Base-by-base conservation (phyloP, 768 basidiomycete genomes). In the Serendipita sp. region DNA sequence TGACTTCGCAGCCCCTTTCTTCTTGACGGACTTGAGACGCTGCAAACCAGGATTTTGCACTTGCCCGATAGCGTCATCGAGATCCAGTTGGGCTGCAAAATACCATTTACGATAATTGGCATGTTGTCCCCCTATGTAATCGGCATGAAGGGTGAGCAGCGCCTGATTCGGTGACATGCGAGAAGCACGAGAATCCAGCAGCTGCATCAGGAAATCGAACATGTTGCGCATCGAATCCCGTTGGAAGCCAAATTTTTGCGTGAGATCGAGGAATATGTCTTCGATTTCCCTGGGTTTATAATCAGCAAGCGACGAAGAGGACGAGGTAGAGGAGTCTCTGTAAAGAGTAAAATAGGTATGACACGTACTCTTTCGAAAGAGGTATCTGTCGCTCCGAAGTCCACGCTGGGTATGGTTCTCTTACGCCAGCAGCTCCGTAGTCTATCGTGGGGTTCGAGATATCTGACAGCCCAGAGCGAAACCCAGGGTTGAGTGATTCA, bases 81-180 rank as follows among this genome's bases (percentile, higher is more conserved):
- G 86, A 73, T 98, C 95, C 66, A 99, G 84, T 74, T 99, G 96
- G 18, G 95, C 93, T 33, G 95, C 96, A 74, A 98, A 99, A 77
- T 99, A 99, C 96, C 96, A 98, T 76, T 97, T 97, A 66, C 96
- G 89, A 76, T 98, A 98, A 77, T 98, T 98, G 60, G 96, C 91
- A 70, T 97, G 87, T 73, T 95, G 89, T 2, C 96, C 96, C 23
- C 96, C 96, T 69, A 99, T 97, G 74, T 98, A 99, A 73, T 98
- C 96, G 65, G 95, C 96, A 70, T 99, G 96, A 1, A 99, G 81
- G 0, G 94, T 98, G 63, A 96, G 79, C 27, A 98, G 78, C 0
- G 96, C 96, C 72, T 95, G 91, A 71, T 91, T 88, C 8, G 96
- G 94, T 0, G 91, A 86, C 95, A 98, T 97, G 48, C 96, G 84